Percentiles rank a stretch among this genome's conserved stretches.
phyloP scores from a whole-genome alignment of 257 asterid species.

The Penstemon eatonii region DNA sequence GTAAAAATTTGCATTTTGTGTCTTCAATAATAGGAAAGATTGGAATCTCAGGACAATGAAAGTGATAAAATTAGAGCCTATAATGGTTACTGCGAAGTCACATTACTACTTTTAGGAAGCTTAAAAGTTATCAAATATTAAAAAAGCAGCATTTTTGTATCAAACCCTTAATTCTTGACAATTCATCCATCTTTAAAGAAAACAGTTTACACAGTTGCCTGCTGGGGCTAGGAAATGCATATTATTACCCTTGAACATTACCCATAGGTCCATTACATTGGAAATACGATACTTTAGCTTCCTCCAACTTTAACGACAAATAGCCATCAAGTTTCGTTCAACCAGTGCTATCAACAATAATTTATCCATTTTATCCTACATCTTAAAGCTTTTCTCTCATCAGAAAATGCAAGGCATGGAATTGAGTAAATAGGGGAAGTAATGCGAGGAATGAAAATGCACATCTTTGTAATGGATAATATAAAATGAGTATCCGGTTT shows the following conservation, averaged over 20 bases:
- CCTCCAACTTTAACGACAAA: slow-evolving; percentile 25
- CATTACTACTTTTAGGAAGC: neutral
- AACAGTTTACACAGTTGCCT: slow-evolving; percentile 12
- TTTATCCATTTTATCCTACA: slow-evolving; percentile 30
- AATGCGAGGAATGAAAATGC: slow-evolving; percentile 9
- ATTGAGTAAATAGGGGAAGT: slow-evolving; percentile 9
- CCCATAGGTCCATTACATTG: slow-evolving; percentile 22
- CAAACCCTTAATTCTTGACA: slow-evolving; percentile 19
- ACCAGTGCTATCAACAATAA: slow-evolving; percentile 25
- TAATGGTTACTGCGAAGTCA: slow-evolving; percentile 1
- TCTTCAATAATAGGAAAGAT: slow-evolving; percentile 6
- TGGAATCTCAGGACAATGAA: neutral
- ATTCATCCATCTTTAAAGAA: slow-evolving; percentile 4
- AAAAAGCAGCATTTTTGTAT: slow-evolving; percentile 5
- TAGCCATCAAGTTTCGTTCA: slow-evolving; percentile 23
- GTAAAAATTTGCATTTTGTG: slow-evolving; percentile 6
- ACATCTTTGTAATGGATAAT: slow-evolving; percentile 16
- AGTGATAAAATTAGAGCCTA: neutral
- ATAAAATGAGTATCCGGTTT: slow-evolving; percentile 4
- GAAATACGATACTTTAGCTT: slow-evolving; percentile 10
- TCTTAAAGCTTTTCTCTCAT: slow-evolving; percentile 25
- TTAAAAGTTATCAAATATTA: slow-evolving; percentile 8
- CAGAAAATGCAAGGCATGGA: slow-evolving; percentile 13
- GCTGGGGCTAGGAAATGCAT: slow-evolving; percentile 7
- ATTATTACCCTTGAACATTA: slow-evolving; percentile 9